phyloP scores from a whole-genome alignment of 768 basidiomycete genomes.

The Botryobasidium botryosum region DNA sequence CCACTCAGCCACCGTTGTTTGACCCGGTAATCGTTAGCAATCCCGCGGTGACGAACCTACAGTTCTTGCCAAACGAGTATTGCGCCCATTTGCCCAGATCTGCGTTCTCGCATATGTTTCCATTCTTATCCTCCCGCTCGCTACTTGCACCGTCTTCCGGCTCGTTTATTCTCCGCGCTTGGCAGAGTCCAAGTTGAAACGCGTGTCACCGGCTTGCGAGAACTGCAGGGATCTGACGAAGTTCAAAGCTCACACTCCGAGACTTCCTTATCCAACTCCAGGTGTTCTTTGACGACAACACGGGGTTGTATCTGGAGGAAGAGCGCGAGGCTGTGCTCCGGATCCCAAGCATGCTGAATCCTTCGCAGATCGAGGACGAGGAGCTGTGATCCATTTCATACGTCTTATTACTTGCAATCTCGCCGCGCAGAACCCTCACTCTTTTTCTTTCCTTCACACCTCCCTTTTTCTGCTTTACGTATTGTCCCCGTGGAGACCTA shows the following conservation, averaged over 20 bases:
- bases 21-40: slow-evolving; percentile 56
- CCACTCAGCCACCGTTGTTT: slow-evolving; percentile 67
- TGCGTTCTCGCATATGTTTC: slow-evolving; percentile 86
- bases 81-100: slow-evolving; percentile 68
- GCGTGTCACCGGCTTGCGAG: slow-evolving; percentile 25
- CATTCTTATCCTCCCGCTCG: slow-evolving; percentile 23
- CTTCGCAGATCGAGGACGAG: slow-evolving; percentile 84
- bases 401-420: too few species aligned
- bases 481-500: too few species aligned
- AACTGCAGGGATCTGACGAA: slow-evolving; percentile 25
- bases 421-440: too few species aligned
- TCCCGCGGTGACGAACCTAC: slow-evolving; percentile 49
- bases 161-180: background rate
- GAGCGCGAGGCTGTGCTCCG: slow-evolving; percentile 81
- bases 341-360: slow-evolving; percentile 97
- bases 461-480: too few species aligned
- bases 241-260: slow-evolving; percentile 74
- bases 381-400: slow-evolving; percentile 25
- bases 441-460: too few species aligned
- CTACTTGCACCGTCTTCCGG: background rate
- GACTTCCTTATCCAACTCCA: slow-evolving; percentile 98
- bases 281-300: slow-evolving; percentile 89
- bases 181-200: slow-evolving; percentile 21
- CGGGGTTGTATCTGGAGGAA: slow-evolving; percentile 79
- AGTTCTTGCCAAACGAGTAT: slow-evolving; percentile 74